Conservation (phyloP, 768 basidiomycete genomes). For the Xerocomellus chrysenteron region DNA sequence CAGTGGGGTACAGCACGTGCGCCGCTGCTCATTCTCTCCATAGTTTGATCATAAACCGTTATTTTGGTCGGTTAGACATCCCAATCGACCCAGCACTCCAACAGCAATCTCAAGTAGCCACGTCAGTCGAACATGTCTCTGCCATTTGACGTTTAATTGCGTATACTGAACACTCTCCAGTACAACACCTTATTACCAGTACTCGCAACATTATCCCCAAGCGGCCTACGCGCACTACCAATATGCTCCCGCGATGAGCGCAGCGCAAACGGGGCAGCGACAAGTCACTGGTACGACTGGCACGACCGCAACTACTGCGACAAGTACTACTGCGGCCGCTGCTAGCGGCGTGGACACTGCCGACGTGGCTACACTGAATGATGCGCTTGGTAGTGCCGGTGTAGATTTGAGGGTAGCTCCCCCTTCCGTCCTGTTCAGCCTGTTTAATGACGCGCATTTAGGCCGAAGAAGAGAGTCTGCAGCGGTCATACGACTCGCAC, state of each 20-base stretch:
- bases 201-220: slow-evolving; percentile 39
- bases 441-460: slow-evolving; percentile 29
- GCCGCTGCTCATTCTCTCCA: slow-evolving; percentile 13
- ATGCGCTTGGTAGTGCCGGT: slow-evolving; percentile 83
- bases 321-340: slow-evolving; percentile 23
- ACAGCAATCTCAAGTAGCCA: slow-evolving; percentile 49
- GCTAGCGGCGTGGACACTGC: slow-evolving; percentile 53
- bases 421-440: neutral
- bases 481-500: slow-evolving; percentile 62
- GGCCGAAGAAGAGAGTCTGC: slow-evolving; percentile 86
- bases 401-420: slow-evolving; percentile 70
- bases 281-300: slow-evolving; percentile 16
- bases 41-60: neutral
- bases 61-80: slow-evolving; percentile 42
- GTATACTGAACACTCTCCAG: slow-evolving; percentile 28
- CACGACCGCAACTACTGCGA: slow-evolving; percentile 13
- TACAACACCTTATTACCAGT: slow-evolving; percentile 47
- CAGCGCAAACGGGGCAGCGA: slow-evolving; percentile 34
- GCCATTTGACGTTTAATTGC: neutral
- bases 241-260: slow-evolving; percentile 29
- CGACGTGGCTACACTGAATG: slow-evolving; percentile 78
- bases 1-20: slow-evolving; percentile 42
- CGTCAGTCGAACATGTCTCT: slow-evolving; percentile 33
- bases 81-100: slow-evolving; percentile 70
- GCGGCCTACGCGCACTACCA: slow-evolving; percentile 46